phyloP scores from a whole-genome alignment of 2,329 filamentous ascomycete species.

The Plectosphaerella cucumerina region DNA sequence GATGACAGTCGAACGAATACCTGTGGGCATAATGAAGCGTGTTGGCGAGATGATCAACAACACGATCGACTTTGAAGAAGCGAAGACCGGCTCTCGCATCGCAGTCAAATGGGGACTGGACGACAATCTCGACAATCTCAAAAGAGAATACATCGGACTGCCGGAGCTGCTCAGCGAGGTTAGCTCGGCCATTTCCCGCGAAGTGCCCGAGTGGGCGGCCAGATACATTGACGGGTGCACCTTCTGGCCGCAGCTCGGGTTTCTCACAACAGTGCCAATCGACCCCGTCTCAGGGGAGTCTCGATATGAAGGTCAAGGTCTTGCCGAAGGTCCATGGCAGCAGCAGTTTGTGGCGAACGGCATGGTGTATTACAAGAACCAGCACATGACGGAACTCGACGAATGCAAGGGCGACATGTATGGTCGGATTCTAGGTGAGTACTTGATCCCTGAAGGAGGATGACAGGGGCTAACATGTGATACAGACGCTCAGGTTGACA shows the following conservation, averaged over 20 bases:
- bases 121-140: conserved; percentile 70
- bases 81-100: conserved; percentile 65
- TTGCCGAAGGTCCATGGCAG: conserved; percentile 64
- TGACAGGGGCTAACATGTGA: neutral
- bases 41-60: conserved; percentile 69
- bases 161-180: conserved; percentile 68
- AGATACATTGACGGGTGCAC: conserved; percentile 67
- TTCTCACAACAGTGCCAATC: conserved; percentile 70
- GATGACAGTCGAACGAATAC: conserved; percentile 56
- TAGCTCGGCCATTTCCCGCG: conserved; percentile 56
- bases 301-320: conserved; percentile 58
- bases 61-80: conserved; percentile 76
- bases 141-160: conserved; percentile 73
- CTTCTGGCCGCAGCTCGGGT: conserved; percentile 89
- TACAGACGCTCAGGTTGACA: conserved; percentile 80
- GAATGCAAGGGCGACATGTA: conserved; percentile 79
- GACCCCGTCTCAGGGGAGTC: conserved; percentile 55
- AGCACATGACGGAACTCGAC: conserved; percentile 76
- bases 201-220: conserved; percentile 56
- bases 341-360: conserved; percentile 70
- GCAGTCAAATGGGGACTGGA: conserved; percentile 72
- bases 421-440: conserved; percentile 71
- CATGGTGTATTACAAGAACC: conserved; percentile 81
- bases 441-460: conserved; percentile 1
- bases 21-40: conserved; percentile 53